Evolutionary conservation across 495 filamentous ascomycete species (phyloP), one percentile per base, ranked within the genome.

Genomic region (Annulohypoxylon bovei): DNA sequence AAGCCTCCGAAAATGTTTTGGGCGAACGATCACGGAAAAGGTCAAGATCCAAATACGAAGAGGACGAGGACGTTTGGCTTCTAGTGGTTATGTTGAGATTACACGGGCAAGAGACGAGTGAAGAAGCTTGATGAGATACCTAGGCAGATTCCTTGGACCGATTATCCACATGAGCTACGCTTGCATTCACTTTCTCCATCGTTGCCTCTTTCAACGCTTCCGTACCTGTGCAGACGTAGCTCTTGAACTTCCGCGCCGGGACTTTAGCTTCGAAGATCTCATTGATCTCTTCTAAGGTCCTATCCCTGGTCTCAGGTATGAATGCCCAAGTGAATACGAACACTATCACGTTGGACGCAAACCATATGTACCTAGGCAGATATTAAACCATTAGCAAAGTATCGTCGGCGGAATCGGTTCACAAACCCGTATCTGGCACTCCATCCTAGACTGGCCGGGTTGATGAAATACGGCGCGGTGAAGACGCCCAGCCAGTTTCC

Each of bases 401-500:
- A 49, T 42, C 4, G 42, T 22, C 0, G 11, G 14, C 12, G 7
- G 14, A 30, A 32, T 30, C 47, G 7, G 35, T n/a, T 7, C 4
- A 68, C 72, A 11, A 27, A 79, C 67, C 80, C 80, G 52, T 83
- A 83, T 65, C 80, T 80, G 0, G 81, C 74, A 9, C 76, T 76
- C 80, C 79, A 81, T 23, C 71, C 69, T 23, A 88, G 65, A 22
- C 79, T 78, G 32, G 77, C 77, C 0, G 85, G 85, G 63, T 87
- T 88, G 58, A 88, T 87, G 68, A 88, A 87, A 65, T 88, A 87
- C 14, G 86, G 81, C 6, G 83, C 83, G 1, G 84, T 85, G 47
- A 87, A 85, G 11, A 81, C 83, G 7, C 79, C 79, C 12, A 87
- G 70, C 83, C 85, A 85, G 46, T 82, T 81, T 22, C 81, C 82